Evolutionary conservation across 2,329 filamentous ascomycete genomes (phyloP).

Genomic region (Fusarium cyanostomum): DNA sequence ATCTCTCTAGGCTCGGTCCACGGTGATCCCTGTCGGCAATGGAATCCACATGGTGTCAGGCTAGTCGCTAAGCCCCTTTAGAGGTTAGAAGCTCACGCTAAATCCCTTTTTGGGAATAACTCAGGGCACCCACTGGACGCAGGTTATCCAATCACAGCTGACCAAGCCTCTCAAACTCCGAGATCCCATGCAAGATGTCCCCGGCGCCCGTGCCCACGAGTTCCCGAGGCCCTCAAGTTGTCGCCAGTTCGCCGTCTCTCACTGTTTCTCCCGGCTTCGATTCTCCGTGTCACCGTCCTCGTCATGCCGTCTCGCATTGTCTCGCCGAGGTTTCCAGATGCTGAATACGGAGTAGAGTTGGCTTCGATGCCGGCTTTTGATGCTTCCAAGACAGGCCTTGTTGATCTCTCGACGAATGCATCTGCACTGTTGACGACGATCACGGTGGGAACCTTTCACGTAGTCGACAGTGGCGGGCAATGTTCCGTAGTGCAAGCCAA

Average conservation of each 20-base stretch:
- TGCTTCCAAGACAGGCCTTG: not conserved
- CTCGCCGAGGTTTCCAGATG: not conserved
- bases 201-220: constrained; percentile 4
- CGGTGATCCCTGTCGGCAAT: constrained; percentile 13
- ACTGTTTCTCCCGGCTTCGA: constrained; percentile 10
- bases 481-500: constrained; percentile 20
- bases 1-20: not conserved
- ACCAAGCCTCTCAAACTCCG: constrained; percentile 1
- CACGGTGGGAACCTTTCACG: constrained; percentile 17
- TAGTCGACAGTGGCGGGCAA: constrained; percentile 4
- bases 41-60: constrained; percentile 34
- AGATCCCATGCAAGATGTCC: constrained; percentile 13
- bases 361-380: not conserved
- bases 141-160: constrained; percentile 12
- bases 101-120: constrained; percentile 6
- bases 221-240: constrained; percentile 8
- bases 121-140: constrained; percentile 1
- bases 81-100: constrained; percentile 3
- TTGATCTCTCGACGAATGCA: constrained; percentile 8
- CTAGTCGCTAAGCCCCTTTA: constrained; percentile 23
- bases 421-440: constrained; percentile 18
- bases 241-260: constrained; percentile 9
- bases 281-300: constrained; percentile 7
- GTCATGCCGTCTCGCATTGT: constrained; percentile 7
- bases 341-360: not conserved